Evolutionary conservation across 805 yeast species (phyloP), one percentile per base, ranked within the genome.

Genomic region (Kodamaea sagamina): DNA sequence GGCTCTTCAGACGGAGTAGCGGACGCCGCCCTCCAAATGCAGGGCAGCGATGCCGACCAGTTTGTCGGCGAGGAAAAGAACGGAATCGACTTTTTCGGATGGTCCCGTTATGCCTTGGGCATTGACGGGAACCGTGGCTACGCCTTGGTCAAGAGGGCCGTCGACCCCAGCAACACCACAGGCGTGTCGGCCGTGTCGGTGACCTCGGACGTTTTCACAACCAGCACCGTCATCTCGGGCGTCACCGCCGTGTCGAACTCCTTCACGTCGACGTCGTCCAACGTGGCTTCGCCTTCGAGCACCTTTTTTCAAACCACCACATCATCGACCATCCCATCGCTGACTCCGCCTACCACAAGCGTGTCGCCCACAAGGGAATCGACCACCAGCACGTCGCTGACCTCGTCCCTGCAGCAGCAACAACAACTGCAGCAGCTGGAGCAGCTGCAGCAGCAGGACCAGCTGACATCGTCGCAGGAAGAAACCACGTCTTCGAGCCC

Each of bases 151-250:
- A 41, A 35, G 32, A 41, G 44, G 27, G 44, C 39, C 13, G 44
- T 35, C 28, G 39, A 35, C 36, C 39, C 44, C 6, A 41, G 35
- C 22, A 41, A 35, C 39, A 41, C 44, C 31, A 68, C 62, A 45
- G 67, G 70, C 50, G 63, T 66, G 7, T 26, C 32, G 4, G 22
- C 31, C 17, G 22, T 12, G 18, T 19, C 15, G 62, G 52, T 32
- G 16, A 15, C 37, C 28, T 25, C 26, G 4, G 22, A 21, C 28
- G 16, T 4, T 19, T 4, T 10, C 17, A 29, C 19, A n/a, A n/a
- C n/a, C n/a, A n/a, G n/a, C n/a, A n/a, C n/a, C n/a, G n/a, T n/a
- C 31, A 12, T 32, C n/a, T 27, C 38, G 4, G 15, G 31, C 7
- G 7, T 13, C 19, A 18, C 34, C 9, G 11, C 28, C 4, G 6